Evolutionary conservation across 148 eudicot species (phyloP).

Genomic region (Chenopodium berlandieri): DNA sequence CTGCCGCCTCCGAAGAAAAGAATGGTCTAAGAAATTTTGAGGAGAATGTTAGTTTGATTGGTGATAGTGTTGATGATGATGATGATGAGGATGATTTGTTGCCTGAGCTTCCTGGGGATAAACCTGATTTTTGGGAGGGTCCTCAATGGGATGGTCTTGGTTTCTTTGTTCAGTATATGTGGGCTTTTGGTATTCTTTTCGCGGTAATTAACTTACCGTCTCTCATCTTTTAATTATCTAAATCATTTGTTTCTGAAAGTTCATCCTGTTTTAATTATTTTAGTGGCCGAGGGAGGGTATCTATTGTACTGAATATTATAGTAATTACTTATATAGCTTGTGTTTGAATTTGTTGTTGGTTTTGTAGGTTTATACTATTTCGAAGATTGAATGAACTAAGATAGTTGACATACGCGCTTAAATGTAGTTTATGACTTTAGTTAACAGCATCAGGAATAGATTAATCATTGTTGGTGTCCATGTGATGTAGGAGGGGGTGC

Average conservation of each 20-base stretch:
- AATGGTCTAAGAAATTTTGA: not conserved
- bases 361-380: too few relatives aligned
- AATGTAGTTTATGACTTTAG: not conserved
- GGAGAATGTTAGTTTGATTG: constrained; percentile 15
- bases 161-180: constrained; percentile 81
- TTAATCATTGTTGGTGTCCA: not conserved
- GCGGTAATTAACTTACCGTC: constrained; percentile 42
- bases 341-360: too few relatives aligned
- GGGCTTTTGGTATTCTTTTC: constrained; percentile 92
- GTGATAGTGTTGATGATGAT: constrained; percentile 27
- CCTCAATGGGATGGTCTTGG: constrained; percentile 80
- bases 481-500: not conserved
- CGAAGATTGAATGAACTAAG: too few relatives aligned
- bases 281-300: too few relatives aligned
- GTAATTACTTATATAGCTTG: too few relatives aligned
- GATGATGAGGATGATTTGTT: constrained; percentile 43
- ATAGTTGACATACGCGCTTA: too few relatives aligned
- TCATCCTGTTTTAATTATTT: too few relatives aligned
- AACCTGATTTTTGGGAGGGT: constrained; percentile 80
- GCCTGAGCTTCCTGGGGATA: constrained; percentile 66
- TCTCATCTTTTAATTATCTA: not conserved
- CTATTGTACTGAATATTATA: too few relatives aligned
- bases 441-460: not conserved
- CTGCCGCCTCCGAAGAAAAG: constrained; percentile 24
- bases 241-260: too few relatives aligned